A percentile compares a stretch with the other conserved stretches of the same genome.
phyloP scores from a whole-genome alignment of 176 grass and related monocot species.

The Hordeum marinum region DNA sequence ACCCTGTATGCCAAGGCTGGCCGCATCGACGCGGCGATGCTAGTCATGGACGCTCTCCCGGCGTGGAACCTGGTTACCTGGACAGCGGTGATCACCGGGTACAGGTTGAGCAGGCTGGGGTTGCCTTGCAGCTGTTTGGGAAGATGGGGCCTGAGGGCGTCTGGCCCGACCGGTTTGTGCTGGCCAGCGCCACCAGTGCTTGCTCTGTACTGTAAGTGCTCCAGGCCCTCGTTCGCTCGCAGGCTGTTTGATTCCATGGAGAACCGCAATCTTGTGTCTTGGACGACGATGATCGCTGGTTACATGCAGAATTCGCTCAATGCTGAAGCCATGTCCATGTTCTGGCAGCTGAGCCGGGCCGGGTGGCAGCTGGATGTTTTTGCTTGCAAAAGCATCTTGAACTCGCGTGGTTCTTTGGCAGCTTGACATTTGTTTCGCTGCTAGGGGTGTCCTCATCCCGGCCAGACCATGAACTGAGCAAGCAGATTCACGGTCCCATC shows the following conservation, averaged over 20 bases:
- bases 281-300: constrained; percentile 79
- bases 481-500: no score
- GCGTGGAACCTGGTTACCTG: constrained; percentile 55
- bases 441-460: no score
- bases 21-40: constrained; percentile 44
- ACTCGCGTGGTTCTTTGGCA: constrained; percentile 49
- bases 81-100: constrained; percentile 63
- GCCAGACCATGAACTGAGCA: no score
- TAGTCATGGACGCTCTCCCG: constrained; percentile 47
- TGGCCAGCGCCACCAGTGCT: constrained; percentile 58
- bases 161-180: constrained; percentile 51
- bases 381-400: constrained; percentile 61
- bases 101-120: constrained; percentile 32
- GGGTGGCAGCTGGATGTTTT: constrained; percentile 67
- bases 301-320: constrained; percentile 69
- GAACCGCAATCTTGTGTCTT: constrained; percentile 60
- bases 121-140: constrained; percentile 50
- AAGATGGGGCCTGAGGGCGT: constrained; percentile 42
- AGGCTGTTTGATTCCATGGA: constrained; percentile 55
- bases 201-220: constrained; percentile 78
- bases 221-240: constrained; percentile 42
- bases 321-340: constrained; percentile 53
- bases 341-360: constrained; percentile 43
- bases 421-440: no score
- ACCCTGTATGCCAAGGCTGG: constrained; percentile 54